Evolutionary conservation across 78 protist species (phyloP), one percentile per base, ranked within the genome.

Genomic region (Creolimax fragrantissima): DNA sequence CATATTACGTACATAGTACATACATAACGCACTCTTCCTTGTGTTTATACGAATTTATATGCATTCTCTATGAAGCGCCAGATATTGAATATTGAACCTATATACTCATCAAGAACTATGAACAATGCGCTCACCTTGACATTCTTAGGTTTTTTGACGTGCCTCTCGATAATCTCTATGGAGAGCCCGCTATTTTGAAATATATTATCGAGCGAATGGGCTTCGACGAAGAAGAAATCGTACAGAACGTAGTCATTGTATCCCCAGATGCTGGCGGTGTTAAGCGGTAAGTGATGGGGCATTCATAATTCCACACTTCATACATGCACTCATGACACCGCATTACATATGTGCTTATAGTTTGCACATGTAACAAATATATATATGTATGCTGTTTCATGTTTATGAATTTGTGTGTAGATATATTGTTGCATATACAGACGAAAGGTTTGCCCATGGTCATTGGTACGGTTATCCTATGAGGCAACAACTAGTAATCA

Each of bases 241-340:
- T 43, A 86, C 90, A n/a, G 3, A 88, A 94, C 35, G 44, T 84
- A 42, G 96, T 94, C 84, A 89, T 96, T 17, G 98, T 96, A 37
- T 94, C 97, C 35, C 96, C 96, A 47, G 96, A 96, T 47, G 96
- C 98, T 3, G 98, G 98, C 44, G 98, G 97, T 89, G 96, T 94
- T 41, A 94, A 95, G 67, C 89, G 92, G 92, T 88, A 42, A 3
- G 47, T 41, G n/a, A 47, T 67, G 42, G 32, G 5, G 35, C 5
- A 3, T 44, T 88, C 35, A 3, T 42, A 3, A 3, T 88, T n/a
- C n/a, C n/a, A n/a, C n/a, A n/a, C n/a, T n/a, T n/a, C 17, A 17
- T 85, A 35, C n/a, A 24, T 85, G 88, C 17, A 35, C 24, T n/a
- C n/a, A n/a, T n/a, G n/a, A n/a, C n/a, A n/a, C n/a, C n/a, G n/a